Conservation (phyloP, 495 filamentous ascomycete genomes). For the Pyrenula massariospora region DNA sequence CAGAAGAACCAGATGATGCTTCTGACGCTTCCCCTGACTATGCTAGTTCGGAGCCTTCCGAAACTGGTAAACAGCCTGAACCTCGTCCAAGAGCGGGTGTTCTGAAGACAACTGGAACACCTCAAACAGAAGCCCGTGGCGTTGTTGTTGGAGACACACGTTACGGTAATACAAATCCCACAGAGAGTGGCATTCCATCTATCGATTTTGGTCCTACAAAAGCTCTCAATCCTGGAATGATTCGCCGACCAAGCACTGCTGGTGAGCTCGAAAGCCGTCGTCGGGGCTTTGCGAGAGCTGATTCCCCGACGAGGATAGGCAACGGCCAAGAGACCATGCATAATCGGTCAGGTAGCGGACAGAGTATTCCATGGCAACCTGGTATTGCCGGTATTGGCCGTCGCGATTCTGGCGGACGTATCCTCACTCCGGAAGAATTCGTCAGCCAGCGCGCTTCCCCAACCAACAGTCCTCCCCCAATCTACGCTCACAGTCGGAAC, state of each 20-base stretch:
- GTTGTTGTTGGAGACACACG: constrained; percentile 49
- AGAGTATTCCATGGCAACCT: constrained; percentile 72
- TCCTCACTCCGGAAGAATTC: constrained; percentile 62
- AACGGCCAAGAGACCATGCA: constrained; percentile 13
- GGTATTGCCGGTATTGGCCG: constrained; percentile 40
- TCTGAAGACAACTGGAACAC: constrained; percentile 65
- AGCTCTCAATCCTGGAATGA: constrained; percentile 40
- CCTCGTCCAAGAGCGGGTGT: constrained; percentile 62
- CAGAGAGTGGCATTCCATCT: constrained; percentile 43
- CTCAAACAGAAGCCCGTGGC: constrained; percentile 32
- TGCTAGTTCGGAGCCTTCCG: constrained; percentile 26
- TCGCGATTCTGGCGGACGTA: constrained; percentile 26
- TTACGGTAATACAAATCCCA: constrained; percentile 20
- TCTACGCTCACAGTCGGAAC: constrained; percentile 22
- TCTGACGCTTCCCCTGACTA: constrained; percentile 40
- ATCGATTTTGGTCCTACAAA: constrained; percentile 84
- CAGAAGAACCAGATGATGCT: neutral
- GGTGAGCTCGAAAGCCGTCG: neutral
- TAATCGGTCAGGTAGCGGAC: constrained; percentile 27
- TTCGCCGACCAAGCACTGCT: constrained; percentile 8
- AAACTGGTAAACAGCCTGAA: neutral
- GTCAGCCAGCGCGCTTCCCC: constrained; percentile 64
- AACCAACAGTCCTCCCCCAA: constrained; percentile 38
- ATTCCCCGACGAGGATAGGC: constrained; percentile 15
- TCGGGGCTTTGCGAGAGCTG: neutral